Percentiles rank a stretch among this genome's conserved stretches.
Evolutionary conservation across 2,329 filamentous ascomycete species (phyloP).

Genomic region (Trichoderma afroharzianum): DNA sequence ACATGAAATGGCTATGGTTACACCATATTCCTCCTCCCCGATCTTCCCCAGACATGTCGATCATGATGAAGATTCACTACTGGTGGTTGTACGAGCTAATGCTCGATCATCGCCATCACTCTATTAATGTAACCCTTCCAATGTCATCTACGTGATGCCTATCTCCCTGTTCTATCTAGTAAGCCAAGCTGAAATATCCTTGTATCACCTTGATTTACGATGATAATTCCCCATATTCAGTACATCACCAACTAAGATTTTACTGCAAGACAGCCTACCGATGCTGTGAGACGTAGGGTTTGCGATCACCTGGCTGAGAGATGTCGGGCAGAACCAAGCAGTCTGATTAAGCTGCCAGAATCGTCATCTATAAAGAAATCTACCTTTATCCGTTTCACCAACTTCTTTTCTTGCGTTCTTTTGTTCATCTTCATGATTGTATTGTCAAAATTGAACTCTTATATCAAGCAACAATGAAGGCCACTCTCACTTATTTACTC

Average conservation of each 20-base stretch:
- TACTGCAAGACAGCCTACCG: too few relatives aligned
- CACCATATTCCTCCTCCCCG: too few relatives aligned
- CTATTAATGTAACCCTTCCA: neutral
- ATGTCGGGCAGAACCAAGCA: neutral
- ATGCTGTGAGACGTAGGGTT: neutral
- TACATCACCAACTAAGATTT: too few relatives aligned
- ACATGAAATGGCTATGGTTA: too few relatives aligned
- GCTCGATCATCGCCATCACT: too few relatives aligned
- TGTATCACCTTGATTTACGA: too few relatives aligned
- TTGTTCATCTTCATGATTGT: neutral
- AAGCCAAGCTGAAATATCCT: neutral
- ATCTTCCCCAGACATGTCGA: too few relatives aligned
- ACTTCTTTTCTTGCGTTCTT: neutral
- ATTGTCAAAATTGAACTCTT: neutral
- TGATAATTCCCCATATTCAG: too few relatives aligned
- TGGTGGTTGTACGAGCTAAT: too few relatives aligned
- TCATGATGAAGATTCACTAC: too few relatives aligned
- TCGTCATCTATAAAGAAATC: neutral
- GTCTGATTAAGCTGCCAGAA: neutral
- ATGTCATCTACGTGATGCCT: neutral
- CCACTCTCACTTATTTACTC: neutral
- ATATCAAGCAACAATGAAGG: neutral
- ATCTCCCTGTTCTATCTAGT: neutral
- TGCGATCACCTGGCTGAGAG: neutral
- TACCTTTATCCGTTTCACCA: neutral